phyloP scores from a whole-genome alignment of 208 protist species.

The Acanthamoeba quina region DNA sequence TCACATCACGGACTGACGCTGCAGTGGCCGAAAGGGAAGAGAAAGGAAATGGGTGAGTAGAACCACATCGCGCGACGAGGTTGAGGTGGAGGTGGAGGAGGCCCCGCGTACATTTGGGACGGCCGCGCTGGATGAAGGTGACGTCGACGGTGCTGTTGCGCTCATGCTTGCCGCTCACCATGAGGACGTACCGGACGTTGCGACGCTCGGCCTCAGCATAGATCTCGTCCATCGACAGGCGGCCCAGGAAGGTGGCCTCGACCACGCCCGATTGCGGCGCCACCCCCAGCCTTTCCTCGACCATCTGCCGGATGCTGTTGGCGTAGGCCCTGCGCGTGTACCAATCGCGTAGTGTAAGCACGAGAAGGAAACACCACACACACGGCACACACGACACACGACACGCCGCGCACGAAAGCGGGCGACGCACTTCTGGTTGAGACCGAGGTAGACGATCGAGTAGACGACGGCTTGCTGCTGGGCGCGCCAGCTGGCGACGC shows the following conservation, averaged over 20 bases:
- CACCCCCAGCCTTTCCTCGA: conserved; percentile 54
- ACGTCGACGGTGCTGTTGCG: conserved; percentile 39
- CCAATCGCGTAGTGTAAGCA: background rate
- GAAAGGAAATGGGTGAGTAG: background rate
- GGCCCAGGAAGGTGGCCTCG: conserved; percentile 45
- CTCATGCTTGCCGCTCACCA: conserved; percentile 68
- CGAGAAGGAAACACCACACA: background rate
- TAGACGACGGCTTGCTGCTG: conserved; percentile 42
- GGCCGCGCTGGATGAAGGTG: conserved; percentile 13
- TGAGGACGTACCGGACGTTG: conserved; percentile 60
- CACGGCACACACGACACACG: background rate
- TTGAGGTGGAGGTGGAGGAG: background rate
- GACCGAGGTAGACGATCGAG: conserved; percentile 42
- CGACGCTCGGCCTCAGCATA: conserved; percentile 29
- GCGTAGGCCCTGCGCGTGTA: conserved; percentile 31
- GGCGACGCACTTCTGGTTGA: conserved; percentile 17
- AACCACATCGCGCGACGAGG: background rate
- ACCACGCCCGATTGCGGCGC: conserved; percentile 37
- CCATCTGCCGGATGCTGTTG: conserved; percentile 60
- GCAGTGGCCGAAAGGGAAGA: background rate
- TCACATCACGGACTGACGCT: conserved; percentile 53
- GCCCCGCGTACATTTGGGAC: background rate
- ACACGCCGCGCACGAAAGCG: background rate
- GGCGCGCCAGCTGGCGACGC: background rate
- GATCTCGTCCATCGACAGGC: conserved; percentile 44